A percentile compares a stretch with the other conserved stretches of the same genome.
Conservation (phyloP, 176 grass and related monocot genomes). For the Oryza longistaminata region DNA sequence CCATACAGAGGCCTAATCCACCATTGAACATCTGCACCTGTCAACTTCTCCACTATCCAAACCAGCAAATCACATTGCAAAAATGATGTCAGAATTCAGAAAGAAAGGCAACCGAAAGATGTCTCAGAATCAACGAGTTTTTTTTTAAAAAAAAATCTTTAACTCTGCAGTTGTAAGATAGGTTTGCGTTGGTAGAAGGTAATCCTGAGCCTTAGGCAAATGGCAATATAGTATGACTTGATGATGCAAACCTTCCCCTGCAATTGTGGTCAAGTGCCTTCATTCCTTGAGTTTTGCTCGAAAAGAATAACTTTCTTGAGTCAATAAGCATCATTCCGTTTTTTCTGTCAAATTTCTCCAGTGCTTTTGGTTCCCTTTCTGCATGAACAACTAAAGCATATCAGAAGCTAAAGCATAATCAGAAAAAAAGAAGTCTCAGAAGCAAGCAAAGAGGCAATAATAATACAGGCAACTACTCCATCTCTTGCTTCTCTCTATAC, state of each 20-base stretch:
- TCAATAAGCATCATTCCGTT: conserved; percentile 20
- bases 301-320: conserved; percentile 22
- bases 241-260: background rate
- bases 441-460: conserved; percentile 14
- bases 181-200: background rate
- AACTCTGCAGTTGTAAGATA: background rate
- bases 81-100: background rate
- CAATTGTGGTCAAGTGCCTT: background rate
- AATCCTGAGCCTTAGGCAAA: background rate
- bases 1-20: conserved; percentile 19
- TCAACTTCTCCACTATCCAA: background rate
- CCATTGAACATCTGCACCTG: conserved; percentile 12
- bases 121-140: background rate
- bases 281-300: background rate
- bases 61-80: background rate
- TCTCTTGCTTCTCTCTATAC: conserved; percentile 54
- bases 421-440: conserved; percentile 26
- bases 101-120: background rate
- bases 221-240: conserved; percentile 1
- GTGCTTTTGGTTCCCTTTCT: background rate
- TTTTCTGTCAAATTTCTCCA: background rate
- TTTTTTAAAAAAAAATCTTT: too few relatives aligned
- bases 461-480: conserved; percentile 38
- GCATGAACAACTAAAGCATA: conserved; percentile 19
- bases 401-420: background rate